phyloP scores from a whole-genome alignment of 202 grass and related monocot species.

The Schoenoplectus triqueter region DNA sequence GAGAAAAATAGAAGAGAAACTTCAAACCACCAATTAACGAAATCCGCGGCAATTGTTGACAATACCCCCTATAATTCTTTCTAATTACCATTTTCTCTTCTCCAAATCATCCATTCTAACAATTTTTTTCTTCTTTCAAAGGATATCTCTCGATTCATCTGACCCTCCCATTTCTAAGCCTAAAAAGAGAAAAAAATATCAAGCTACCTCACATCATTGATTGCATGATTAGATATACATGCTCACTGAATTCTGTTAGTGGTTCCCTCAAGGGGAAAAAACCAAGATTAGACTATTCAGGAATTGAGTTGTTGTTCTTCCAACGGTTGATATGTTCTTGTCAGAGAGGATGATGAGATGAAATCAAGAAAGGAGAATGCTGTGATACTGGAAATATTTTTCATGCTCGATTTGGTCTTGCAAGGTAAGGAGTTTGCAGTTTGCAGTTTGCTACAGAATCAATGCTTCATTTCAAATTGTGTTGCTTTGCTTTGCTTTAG shows the following conservation, averaged over 20 bases:
- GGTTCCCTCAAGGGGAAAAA: neutral
- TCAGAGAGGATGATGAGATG: constrained; percentile 1
- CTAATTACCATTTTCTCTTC: constrained; percentile 27
- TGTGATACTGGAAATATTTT: neutral
- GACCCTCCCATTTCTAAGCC: constrained; percentile 30
- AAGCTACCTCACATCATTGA: neutral
- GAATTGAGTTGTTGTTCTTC: constrained; percentile 24
- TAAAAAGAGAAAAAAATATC: constrained; percentile 33
- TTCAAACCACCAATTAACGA: constrained; percentile 13
- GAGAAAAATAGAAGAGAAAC: constrained; percentile 19
- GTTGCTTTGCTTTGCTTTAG: no score
- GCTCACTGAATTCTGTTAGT: constrained; percentile 17
- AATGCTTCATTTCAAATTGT: no score
- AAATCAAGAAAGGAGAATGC: constrained; percentile 16
- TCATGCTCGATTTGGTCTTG: neutral
- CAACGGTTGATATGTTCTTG: constrained; percentile 23
- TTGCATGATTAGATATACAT: constrained; percentile 31
- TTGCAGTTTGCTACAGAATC: no score
- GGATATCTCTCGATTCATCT: neutral
- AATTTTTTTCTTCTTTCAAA: constrained; percentile 12
- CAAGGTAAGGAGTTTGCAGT: no score
- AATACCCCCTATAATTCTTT: constrained; percentile 13
- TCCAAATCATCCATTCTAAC: constrained; percentile 6
- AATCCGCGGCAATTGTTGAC: constrained; percentile 28
- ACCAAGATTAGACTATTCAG: constrained; percentile 28